Evolutionary conservation across 1,139 yeast species (phyloP), one percentile per base, ranked within the genome.

Genomic region (Pichia sp.): DNA sequence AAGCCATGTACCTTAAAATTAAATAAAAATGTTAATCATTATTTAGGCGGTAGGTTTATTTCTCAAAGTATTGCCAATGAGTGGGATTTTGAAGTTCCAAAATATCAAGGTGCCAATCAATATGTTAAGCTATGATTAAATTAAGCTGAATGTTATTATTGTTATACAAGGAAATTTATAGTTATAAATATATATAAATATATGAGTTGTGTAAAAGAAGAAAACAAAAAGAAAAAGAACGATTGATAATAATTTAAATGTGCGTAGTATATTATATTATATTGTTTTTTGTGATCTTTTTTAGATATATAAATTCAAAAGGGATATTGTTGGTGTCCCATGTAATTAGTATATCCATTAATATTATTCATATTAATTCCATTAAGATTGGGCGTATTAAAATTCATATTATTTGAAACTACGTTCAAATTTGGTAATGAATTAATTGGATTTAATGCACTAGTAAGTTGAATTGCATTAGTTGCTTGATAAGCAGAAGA

Each of bases 41-140:
- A 80, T 62, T 72, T 90, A 35, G 98, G 98, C 1, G 98, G 98
- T 2, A 67, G 98, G 41, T 92, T 92, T 58, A 76, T 92, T 27
- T 77, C 80, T 39, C 60, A 64, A 11, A 68, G 66, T 20, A 73
- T 92, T 55, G 96, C 96, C 0, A 63, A 70, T 38, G 81, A 82
- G 61, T 87, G 84, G 68, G 85, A 74, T 1, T 80, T 92, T 53
- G 78, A 76, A 30, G 67, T 77, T 2, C 83, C 83, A 22, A 57
- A 68, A 1, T 82, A 80, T 55, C 62, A 66, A 27, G 80, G 75
- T 0, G 64, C 65, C 4, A 82, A 78, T 44, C 84, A 80, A 55
- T 71, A 74, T 11, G 61, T 56, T 22, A 56, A n/a, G n/a, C n/a
- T n/a, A n/a, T n/a, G n/a, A n/a, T n/a, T n/a, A n/a, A n/a, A n/a